These are phyloP conservation scores for Adiantum capillusveneris DNA, from an alignment of 75 land plant species.

Conservation along the genomic window DNA sequence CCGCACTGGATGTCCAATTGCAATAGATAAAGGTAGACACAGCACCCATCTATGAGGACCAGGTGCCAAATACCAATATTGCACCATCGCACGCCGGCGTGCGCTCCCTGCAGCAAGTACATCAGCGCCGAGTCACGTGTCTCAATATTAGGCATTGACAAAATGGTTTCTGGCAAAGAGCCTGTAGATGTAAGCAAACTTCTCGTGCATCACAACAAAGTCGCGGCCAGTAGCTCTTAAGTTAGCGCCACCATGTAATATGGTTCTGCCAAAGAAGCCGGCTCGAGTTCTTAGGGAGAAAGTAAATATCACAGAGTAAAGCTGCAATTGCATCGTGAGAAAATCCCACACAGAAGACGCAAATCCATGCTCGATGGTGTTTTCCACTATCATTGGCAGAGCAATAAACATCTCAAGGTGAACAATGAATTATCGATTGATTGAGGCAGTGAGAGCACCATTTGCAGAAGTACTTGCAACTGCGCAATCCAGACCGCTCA, in stretches of 20 bases:
- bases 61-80: too few species aligned
- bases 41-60: too few species aligned
- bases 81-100: too few species aligned
- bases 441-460: conserved; percentile 53
- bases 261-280: conserved; percentile 86
- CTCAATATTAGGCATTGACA: conserved; percentile 79
- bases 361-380: conserved; percentile 76
- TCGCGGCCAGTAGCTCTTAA: conserved; percentile 94
- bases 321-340: conserved; percentile 82
- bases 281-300: conserved; percentile 87
- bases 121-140: too few species aligned
- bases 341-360: conserved; percentile 73
- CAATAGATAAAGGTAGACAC: too few species aligned
- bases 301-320: conserved; percentile 81
- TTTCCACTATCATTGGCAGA: conserved; percentile 89
- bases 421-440: conserved; percentile 89
- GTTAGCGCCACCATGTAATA: conserved; percentile 94
- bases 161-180: conserved; percentile 87
- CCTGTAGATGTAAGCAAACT: conserved; percentile 76
- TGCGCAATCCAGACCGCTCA: conserved; percentile 74
- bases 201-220: conserved; percentile 86
- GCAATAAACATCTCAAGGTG: conserved; percentile 86
- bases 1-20: too few species aligned
- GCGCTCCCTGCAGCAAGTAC: too few species aligned
- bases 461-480: conserved; percentile 33